Evolutionary conservation across 352 stramenopile genomes (phyloP).

Genomic region (Globisporangium spiculum): DNA sequence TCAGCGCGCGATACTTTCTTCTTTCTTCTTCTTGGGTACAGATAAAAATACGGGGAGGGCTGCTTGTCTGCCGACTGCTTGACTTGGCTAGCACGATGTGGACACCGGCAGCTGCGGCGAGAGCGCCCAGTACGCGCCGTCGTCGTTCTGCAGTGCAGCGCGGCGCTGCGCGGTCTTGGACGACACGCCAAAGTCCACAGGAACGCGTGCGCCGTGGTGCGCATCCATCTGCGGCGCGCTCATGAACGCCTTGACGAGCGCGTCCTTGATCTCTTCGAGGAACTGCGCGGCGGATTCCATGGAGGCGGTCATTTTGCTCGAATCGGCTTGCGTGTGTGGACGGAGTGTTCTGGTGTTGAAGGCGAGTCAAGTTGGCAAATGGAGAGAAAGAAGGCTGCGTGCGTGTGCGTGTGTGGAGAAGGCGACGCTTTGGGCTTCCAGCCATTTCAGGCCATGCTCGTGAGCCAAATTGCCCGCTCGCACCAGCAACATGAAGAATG

Average conservation of each 20-base stretch:
- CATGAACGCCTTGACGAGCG: constrained; percentile 69
- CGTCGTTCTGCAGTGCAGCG: constrained; percentile 2
- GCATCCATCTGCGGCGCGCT: constrained; percentile 72
- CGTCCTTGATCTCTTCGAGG: constrained; percentile 50
- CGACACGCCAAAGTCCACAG: constrained; percentile 28
- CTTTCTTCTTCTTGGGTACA: constrained; percentile 3
- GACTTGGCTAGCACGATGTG: constrained; percentile 3
- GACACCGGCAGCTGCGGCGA: constrained; percentile 8
- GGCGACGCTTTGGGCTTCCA: too few species aligned
- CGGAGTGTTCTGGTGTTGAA: too few species aligned
- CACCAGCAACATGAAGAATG: too few species aligned
- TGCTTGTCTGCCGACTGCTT: neutral
- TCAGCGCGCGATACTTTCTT: neutral
- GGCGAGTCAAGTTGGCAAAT: too few species aligned
- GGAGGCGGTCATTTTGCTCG: constrained; percentile 7
- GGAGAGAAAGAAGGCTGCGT: too few species aligned
- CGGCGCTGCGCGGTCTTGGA: constrained; percentile 11
- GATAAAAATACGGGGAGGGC: neutral
- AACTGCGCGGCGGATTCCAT: constrained; percentile 28
- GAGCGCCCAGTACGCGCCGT: constrained; percentile 6
- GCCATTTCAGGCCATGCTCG: too few species aligned
- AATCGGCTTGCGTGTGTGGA: neutral
- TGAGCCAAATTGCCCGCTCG: too few species aligned
- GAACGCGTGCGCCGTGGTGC: constrained; percentile 55
- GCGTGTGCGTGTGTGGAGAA: too few species aligned